Evolutionary conservation across 2,329 filamentous ascomycete genomes (phyloP), one percentile per base, ranked within the genome.

Genomic region (Aspergillus flavus): DNA sequence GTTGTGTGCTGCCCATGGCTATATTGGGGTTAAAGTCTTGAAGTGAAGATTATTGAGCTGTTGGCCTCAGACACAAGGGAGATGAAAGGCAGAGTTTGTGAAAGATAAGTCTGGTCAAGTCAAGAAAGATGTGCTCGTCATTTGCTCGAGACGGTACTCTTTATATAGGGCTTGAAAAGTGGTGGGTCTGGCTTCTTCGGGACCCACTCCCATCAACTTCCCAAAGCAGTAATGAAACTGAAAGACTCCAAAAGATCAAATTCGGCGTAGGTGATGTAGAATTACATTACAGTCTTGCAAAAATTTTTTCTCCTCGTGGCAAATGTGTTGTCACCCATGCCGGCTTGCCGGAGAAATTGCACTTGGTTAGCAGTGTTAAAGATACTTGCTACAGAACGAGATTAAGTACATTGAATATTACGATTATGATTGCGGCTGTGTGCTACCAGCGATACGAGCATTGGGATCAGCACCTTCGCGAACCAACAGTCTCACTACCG

Each of bases 131-230:
- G 1, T 14, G 34, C 12, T 36, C 2, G 14, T 2, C 6, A 36
- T 36, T 0, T 6, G 14, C 34, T 36, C 2, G 14, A 36, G 5
- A 36, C 14, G 21, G n/a, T n/a, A 46, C 6, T 21, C 9, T 16
- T 14, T 48, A 23, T 48, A 36, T 36, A 36, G 34, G 34, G 34
- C 34, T 36, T 16, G 14, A 14, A 7, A 36, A 16, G 12, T 11
- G 6, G 34, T 36, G 34, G 34, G 34, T 36, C 34, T 6, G 10
- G 3, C 10, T 11, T 34, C 11, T 34, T 12, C 32, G 32, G 32
- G 45, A 14, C n/a, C 45, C 45, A 48, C 45, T 48, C 45, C 45
- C 21, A 26, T 48, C 45, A 48, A 48, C n/a, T 48, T 48, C 45
- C 45, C 21, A 48, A 23, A 48, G 0, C 1, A 6, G 34, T 36